Evolutionary conservation across 2,329 filamentous ascomycete genomes (phyloP).

Genomic region (Fusarium transvaalense): DNA sequence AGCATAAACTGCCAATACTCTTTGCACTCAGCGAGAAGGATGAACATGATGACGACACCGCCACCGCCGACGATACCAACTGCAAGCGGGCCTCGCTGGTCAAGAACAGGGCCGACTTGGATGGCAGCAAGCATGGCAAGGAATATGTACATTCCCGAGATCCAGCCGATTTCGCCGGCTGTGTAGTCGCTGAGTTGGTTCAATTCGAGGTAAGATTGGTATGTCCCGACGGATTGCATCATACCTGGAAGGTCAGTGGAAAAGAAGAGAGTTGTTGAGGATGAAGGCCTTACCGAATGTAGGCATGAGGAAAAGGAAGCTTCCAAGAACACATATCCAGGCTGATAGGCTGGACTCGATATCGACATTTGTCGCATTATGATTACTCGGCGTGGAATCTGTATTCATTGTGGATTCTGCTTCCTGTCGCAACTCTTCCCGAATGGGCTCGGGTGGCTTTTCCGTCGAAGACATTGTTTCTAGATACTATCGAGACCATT

Average conservation of each 20-base stretch:
- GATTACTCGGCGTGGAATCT: background rate
- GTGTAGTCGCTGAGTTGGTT: slow-evolving; percentile 22
- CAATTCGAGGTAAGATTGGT: slow-evolving; percentile 18
- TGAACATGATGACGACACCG: background rate
- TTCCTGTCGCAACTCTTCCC: background rate
- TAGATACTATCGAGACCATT: background rate
- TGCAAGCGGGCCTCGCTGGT: slow-evolving; percentile 7
- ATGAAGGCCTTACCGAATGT: background rate
- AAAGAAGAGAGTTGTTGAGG: no score
- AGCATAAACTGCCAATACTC: slow-evolving; percentile 20
- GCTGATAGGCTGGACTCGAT: slow-evolving; percentile 15
- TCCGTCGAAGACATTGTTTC: background rate
- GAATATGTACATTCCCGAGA: slow-evolving; percentile 17
- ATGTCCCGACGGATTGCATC: slow-evolving; percentile 27
- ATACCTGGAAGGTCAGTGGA: background rate
- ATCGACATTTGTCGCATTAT: background rate
- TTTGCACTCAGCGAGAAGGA: slow-evolving; percentile 13
- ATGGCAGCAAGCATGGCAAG: slow-evolving; percentile 12
- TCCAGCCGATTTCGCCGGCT: slow-evolving; percentile 17
- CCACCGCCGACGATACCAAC: slow-evolving; percentile 9
- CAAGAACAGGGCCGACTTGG: slow-evolving; percentile 12
- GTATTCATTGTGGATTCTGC: background rate
- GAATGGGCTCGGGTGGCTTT: background rate
- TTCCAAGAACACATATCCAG: slow-evolving; percentile 16
- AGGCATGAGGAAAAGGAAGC: slow-evolving; percentile 17